Conservation (phyloP, 768 basidiomycete species). For the Lentinus tigrinus region DNA sequence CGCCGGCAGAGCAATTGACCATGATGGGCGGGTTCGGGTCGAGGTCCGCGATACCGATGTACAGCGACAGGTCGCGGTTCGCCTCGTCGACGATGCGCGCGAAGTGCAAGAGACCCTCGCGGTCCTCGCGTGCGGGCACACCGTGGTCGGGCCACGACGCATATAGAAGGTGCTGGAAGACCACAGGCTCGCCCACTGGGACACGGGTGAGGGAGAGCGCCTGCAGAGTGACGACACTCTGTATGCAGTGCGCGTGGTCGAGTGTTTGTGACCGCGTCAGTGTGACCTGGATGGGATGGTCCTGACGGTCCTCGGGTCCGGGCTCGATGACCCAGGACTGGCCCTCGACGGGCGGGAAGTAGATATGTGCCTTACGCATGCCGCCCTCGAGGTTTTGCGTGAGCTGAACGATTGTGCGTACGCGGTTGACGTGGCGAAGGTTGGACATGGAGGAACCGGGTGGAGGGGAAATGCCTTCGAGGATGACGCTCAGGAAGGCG, state of each 20-base stretch:
- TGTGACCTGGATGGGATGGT: constrained; percentile 54
- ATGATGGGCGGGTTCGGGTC: constrained; percentile 76
- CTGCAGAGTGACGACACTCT: constrained; percentile 58
- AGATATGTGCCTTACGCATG: constrained; percentile 70
- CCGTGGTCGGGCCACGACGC: constrained; percentile 84
- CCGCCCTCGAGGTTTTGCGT: constrained; percentile 72
- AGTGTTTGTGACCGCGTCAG: constrained; percentile 46
- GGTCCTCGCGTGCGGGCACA: constrained; percentile 64
- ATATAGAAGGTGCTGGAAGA: constrained; percentile 73
- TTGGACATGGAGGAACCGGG: constrained; percentile 18
- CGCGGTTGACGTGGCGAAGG: constrained; percentile 34
- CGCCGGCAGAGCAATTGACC: constrained; percentile 83
- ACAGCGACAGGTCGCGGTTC: constrained; percentile 48
- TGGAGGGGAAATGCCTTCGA: constrained; percentile 43
- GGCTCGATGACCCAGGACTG: constrained; percentile 44
- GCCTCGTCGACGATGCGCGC: constrained; percentile 58
- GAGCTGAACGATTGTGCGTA: constrained; percentile 81
- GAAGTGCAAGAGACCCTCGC: constrained; percentile 59
- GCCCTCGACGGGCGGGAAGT: constrained; percentile 67
- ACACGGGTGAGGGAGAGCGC: constrained; percentile 30
- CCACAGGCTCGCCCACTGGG: constrained; percentile 34
- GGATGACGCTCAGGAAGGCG: constrained; percentile 71
- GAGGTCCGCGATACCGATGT: constrained; percentile 25
- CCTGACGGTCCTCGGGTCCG: constrained; percentile 35
- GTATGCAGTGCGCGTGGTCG: constrained; percentile 57